Evolutionary conservation across 1,284 basidiomycete species (phyloP), one percentile per base, ranked within the genome.

Genomic region (Sporisorium exsertum): DNA sequence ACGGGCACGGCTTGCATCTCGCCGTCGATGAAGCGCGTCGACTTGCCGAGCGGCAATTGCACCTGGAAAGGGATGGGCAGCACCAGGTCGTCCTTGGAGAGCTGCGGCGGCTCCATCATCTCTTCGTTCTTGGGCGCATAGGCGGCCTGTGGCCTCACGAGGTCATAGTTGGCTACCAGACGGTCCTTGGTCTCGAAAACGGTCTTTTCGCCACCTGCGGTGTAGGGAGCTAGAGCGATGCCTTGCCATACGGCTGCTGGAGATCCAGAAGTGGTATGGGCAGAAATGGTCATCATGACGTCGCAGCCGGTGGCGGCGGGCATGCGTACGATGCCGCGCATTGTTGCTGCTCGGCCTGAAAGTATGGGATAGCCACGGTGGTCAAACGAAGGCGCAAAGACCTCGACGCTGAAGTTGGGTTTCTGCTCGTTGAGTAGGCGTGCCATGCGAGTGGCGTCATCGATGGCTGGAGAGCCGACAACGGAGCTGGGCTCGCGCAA

Each of bases 191-290:
- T 73, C 27, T 69, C 65, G 49, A 82, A 82, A 5, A 82, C 71
- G 33, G 58, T 66, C 33, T 76, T 69, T 50, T 82, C 81, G 18
- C 40, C 56, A 22, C 78, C 72, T 13, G 52, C 63, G 10, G 75
- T 71, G 40, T 57, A 69, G 5, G 81, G 81, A 12, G 80, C 72
- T 20, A 82, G 50, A 15, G 80, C 73, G 47, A 75, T 62, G 29
- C 79, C 79, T 61, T 82, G 67, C 81, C 81, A 82, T 1, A 78
- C 72, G 22, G 78, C 78, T 32, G 81, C 81, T n/a, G 77, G 73
- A 4, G 81, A 70, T 16, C 81, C 81, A 1, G 74, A 57, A 12
- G 80, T 79, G 29, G 80, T 82, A 46, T 81, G 72, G 9, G 80
- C 80, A 7, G 77, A 78, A 47, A 81, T 76, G 79, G 72, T 77